Evolutionary conservation across 306 rosid species (phyloP).

Genomic region (Trifolium subterraneum): DNA sequence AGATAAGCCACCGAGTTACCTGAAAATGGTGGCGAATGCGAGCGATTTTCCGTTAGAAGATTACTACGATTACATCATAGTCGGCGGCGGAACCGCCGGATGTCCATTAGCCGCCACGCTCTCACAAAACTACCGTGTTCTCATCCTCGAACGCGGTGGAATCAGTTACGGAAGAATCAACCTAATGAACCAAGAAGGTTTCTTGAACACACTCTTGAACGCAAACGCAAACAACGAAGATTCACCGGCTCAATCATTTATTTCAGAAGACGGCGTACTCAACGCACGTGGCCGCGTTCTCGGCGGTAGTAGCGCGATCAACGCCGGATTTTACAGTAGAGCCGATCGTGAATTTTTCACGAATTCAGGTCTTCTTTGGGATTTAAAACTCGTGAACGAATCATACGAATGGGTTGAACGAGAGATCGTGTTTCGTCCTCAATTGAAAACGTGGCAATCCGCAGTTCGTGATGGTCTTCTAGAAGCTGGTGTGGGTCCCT

Average conservation of each 20-base stretch:
- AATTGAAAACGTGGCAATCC: slow-evolving; percentile 74
- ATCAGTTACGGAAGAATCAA: slow-evolving; percentile 45
- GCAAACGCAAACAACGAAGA: slow-evolving; percentile 45
- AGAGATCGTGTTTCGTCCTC: slow-evolving; percentile 69
- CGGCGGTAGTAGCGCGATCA: slow-evolving; percentile 92
- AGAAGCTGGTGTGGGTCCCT: slow-evolving; percentile 79
- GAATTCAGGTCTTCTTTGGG: slow-evolving; percentile 58
- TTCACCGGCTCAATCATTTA: slow-evolving; percentile 73
- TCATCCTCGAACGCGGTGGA: slow-evolving; percentile 83
- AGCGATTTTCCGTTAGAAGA: slow-evolving; percentile 64
- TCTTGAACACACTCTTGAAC: slow-evolving; percentile 63
- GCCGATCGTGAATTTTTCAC: slow-evolving; percentile 68
- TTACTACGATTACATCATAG: slow-evolving; percentile 84
- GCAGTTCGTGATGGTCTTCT: slow-evolving; percentile 80
- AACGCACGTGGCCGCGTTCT: slow-evolving; percentile 92
- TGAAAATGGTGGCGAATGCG: slow-evolving; percentile 70
- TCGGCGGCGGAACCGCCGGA: slow-evolving; percentile 96
- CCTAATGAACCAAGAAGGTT: slow-evolving; percentile 81
- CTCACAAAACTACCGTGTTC: slow-evolving; percentile 59
- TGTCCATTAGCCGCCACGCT: slow-evolving; percentile 91
- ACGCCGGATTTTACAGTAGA: slow-evolving; percentile 92
- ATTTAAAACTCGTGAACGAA: slow-evolving; percentile 57
- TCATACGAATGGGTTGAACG: slow-evolving; percentile 87
- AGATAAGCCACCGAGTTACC: slow-evolving; percentile 42
- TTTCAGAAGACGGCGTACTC: slow-evolving; percentile 85